Percentiles rank a stretch among this genome's conserved stretches.
Evolutionary conservation across 768 basidiomycete genomes (phyloP).

Genomic region (Hypholoma fasciculare): DNA sequence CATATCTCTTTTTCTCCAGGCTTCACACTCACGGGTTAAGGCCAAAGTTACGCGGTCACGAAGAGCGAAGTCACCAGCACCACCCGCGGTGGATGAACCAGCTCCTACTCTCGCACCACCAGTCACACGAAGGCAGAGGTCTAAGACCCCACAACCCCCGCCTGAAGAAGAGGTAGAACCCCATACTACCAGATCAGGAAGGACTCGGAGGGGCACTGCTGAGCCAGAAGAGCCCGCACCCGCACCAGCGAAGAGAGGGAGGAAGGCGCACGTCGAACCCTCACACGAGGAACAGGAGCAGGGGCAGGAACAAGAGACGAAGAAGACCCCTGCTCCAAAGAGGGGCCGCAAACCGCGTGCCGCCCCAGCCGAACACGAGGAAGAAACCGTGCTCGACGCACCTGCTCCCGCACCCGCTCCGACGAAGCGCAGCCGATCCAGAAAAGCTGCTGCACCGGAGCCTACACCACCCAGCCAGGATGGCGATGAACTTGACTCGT

Average conservation of each 20-base stretch:
- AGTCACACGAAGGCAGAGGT: conserved; percentile 5
- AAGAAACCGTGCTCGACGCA: conserved; percentile 7
- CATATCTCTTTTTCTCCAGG: background rate
- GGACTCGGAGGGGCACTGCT: conserved; percentile 24
- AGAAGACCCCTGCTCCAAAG: conserved; percentile 20
- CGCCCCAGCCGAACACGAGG: conserved; percentile 7
- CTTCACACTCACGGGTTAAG: background rate
- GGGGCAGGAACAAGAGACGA: conserved; percentile 16
- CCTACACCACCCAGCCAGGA: background rate
- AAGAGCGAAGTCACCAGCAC: conserved; percentile 1
- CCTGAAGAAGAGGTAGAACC: conserved; percentile 1
- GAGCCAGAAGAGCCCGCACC: conserved; percentile 17
- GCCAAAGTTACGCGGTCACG: conserved; percentile 3
- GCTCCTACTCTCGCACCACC: conserved; percentile 4
- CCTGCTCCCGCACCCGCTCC: background rate
- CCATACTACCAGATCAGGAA: conserved; percentile 15
- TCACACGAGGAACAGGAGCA: conserved; percentile 6
- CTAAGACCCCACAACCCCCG: conserved; percentile 18
- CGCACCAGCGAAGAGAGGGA: conserved; percentile 16
- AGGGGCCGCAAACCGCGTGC: conserved; percentile 22
- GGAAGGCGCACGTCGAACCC: conserved; percentile 13
- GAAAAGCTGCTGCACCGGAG: conserved; percentile 1
- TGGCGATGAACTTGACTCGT: background rate
- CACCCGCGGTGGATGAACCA: background rate
- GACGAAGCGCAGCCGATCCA: conserved; percentile 6